Conservation (phyloP, 108 stramenopile species). For the Asterionellopsis glacialis region DNA sequence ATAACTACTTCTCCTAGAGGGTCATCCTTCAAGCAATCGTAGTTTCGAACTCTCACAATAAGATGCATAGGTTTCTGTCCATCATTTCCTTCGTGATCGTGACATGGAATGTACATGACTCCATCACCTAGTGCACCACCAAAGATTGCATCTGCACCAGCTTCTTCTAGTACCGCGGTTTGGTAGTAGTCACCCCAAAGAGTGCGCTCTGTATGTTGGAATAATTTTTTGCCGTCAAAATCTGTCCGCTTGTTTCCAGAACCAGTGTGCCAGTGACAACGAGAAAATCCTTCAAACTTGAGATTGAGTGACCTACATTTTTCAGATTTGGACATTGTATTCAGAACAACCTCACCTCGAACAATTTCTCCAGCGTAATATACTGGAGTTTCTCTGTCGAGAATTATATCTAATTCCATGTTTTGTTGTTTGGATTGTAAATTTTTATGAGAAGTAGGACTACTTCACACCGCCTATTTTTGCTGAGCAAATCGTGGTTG, state of each 20-base stretch:
- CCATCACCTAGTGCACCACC: constrained; percentile 8
- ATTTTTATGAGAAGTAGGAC: no score
- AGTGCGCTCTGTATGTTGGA: constrained; percentile 9
- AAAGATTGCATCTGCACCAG: constrained; percentile 34
- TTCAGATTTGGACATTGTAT: no score
- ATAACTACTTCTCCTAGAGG: constrained; percentile 29
- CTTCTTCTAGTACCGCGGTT: constrained; percentile 19
- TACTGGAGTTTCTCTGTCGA: no score
- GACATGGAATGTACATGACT: constrained; percentile 38
- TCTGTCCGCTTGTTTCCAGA: constrained; percentile 20
- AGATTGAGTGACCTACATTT: no score
- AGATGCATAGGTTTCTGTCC: constrained; percentile 3
- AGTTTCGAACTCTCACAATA: constrained; percentile 18
- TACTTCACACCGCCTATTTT: no score
- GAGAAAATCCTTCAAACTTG: no score
- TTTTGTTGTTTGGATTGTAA: no score
- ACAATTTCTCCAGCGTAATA: no score
- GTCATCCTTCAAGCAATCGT: constrained; percentile 33
- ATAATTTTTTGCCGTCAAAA: constrained; percentile 16
- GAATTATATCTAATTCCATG: background rate
- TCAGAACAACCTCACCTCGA: no score
- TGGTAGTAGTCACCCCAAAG: constrained; percentile 19
- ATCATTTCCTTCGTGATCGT: background rate
- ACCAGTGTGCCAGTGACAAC: constrained; percentile 23
- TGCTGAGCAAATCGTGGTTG: no score